Evolutionary conservation across 495 filamentous ascomycete genomes (phyloP).

Genomic region (Melanomma pulvis-pyrius): DNA sequence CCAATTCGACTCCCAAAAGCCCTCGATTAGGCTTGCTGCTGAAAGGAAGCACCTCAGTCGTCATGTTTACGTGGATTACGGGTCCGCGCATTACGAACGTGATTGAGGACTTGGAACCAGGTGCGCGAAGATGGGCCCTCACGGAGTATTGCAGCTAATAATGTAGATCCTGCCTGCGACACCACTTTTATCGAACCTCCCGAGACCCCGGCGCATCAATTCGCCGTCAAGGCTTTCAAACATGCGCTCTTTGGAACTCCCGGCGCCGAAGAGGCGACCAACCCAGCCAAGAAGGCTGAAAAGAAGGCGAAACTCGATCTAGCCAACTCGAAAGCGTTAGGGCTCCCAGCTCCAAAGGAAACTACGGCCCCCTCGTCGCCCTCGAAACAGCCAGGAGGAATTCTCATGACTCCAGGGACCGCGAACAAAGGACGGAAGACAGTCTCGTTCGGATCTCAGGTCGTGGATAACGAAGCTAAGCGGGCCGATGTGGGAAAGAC

Average conservation of each 20-base stretch:
- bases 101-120: conserved; percentile 34
- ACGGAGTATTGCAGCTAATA: neutral
- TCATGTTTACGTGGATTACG: conserved; percentile 48
- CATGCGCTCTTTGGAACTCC: conserved; percentile 88
- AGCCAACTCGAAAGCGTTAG: conserved; percentile 6
- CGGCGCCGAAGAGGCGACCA: conserved; percentile 42
- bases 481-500: conserved; percentile 48
- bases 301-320: conserved; percentile 25
- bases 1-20: neutral
- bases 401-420: conserved; percentile 88
- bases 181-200: conserved; percentile 61
- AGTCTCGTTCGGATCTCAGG: conserved; percentile 78
- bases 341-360: conserved; percentile 5
- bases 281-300: conserved; percentile 17
- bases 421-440: conserved; percentile 78
- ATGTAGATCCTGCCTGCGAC: conserved; percentile 19
- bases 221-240: conserved; percentile 90
- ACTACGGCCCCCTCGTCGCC: conserved; percentile 48
- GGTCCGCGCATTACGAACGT: conserved; percentile 41
- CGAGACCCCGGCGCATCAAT: conserved; percentile 90
- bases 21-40: neutral
- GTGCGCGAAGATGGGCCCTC: conserved; percentile 5
- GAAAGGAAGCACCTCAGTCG: neutral
- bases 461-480: conserved; percentile 64
- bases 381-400: conserved; percentile 67